Evolutionary conservation across 2,329 filamentous ascomycete genomes (phyloP).

Genomic region (Bipolaris sorokiniana): DNA sequence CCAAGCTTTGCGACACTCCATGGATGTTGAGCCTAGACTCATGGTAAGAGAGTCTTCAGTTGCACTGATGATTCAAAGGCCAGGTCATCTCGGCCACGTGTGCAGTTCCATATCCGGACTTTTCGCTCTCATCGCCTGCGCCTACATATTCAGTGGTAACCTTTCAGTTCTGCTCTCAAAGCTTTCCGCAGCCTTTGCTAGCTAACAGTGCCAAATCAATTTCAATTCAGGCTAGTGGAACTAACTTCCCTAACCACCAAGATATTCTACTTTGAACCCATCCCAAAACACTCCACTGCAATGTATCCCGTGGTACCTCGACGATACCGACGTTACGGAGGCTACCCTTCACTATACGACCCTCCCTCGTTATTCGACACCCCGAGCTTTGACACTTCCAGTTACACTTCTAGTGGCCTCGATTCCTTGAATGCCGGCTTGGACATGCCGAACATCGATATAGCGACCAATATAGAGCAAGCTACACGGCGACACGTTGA

Average conservation of each 20-base stretch:
- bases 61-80: constrained; percentile 8
- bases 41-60: constrained; percentile 7
- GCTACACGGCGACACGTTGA: constrained; percentile 25
- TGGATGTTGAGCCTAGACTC: not conserved
- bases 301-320: constrained; percentile 11
- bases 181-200: not conserved
- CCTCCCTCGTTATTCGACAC: not conserved
- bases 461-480: constrained; percentile 16
- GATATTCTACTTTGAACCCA: not conserved
- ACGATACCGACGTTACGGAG: not conserved
- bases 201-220: not conserved
- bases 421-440: not conserved
- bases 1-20: not conserved
- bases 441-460: not conserved
- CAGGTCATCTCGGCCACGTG: constrained; percentile 6
- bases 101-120: not conserved
- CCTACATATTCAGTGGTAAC: not conserved
- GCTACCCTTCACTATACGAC: not conserved
- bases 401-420: not conserved
- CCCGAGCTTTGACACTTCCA: not conserved
- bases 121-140: no score
- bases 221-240: no score
- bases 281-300: not conserved
- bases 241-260: not conserved
- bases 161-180: not conserved